Conservation (phyloP, 1,284 basidiomycete genomes). For the Caloboletus firmus region DNA sequence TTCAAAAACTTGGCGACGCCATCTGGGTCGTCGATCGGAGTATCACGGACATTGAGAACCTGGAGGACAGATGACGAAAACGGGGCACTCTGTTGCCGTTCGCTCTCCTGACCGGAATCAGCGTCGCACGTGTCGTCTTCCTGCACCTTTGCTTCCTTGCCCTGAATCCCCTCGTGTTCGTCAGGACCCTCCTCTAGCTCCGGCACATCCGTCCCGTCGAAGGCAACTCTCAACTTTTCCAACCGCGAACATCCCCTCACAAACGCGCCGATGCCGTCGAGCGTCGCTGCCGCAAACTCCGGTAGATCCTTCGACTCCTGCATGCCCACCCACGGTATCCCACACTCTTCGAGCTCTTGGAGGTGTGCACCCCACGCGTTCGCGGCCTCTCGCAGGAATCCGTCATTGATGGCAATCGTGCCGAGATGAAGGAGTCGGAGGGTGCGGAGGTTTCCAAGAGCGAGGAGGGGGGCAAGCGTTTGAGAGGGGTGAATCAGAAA, state of each 20-base stretch:
- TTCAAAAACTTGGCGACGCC: slow-evolving; percentile 31
- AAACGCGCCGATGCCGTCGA: slow-evolving; percentile 26
- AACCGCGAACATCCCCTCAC: slow-evolving; percentile 20
- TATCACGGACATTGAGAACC: slow-evolving; percentile 33
- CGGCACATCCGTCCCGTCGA: slow-evolving; percentile 23
- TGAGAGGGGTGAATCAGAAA: slow-evolving; percentile 27
- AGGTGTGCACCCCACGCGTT: slow-evolving; percentile 28
- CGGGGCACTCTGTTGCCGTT: background rate
- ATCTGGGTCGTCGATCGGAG: slow-evolving; percentile 27
- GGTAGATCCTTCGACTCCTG: slow-evolving; percentile 19
- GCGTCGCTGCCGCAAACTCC: slow-evolving; percentile 19
- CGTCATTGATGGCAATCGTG: slow-evolving; percentile 29
- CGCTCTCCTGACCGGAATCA: background rate
- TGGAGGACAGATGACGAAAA: slow-evolving; percentile 11
- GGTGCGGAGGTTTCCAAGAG: slow-evolving; percentile 19
- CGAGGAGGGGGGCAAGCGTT: slow-evolving; percentile 24
- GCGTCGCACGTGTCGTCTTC: background rate
- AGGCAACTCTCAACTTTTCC: slow-evolving; percentile 21
- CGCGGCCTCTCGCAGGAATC: slow-evolving; percentile 27
- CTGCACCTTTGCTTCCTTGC: background rate
- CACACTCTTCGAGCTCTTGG: slow-evolving; percentile 29
- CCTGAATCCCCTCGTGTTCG: background rate
- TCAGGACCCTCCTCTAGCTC: background rate
- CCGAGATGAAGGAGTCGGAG: slow-evolving; percentile 31
- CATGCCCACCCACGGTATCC: slow-evolving; percentile 28